A percentile compares a stretch with the other conserved stretches of the same genome.
These are phyloP conservation scores for Boletellus sp. DNA, from an alignment of 768 basidiomycete genomes.

Conservation along the genomic window DNA sequence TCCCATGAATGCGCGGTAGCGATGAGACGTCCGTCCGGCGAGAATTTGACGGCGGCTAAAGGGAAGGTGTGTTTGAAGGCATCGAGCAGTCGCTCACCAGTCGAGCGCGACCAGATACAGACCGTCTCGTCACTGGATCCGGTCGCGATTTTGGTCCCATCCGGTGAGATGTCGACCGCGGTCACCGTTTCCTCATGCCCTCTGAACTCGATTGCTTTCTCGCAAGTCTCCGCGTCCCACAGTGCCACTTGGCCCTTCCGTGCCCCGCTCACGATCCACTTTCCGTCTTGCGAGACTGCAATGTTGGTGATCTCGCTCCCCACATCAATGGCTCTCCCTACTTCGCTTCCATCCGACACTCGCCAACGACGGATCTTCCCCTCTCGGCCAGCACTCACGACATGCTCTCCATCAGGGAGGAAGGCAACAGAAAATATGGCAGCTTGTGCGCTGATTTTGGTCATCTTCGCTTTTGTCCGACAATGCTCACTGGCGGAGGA, in stretches of 20 bases:
- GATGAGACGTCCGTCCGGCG: conserved; percentile 6
- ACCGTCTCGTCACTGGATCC: not conserved
- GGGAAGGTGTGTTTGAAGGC: not conserved
- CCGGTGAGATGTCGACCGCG: conserved; percentile 9
- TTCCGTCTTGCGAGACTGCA: not conserved
- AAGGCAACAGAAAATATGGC: too few species aligned
- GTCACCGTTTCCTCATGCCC: not conserved
- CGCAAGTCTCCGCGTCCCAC: not conserved
- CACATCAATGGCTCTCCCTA: too few species aligned
- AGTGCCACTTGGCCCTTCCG: not conserved
- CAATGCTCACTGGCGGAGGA: too few species aligned
- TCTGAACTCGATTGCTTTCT: not conserved
- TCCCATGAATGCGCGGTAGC: not conserved
- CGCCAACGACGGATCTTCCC: too few species aligned
- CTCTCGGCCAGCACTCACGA: too few species aligned
- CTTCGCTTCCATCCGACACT: not conserved
- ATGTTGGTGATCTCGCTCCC: too few species aligned
- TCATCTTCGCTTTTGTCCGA: too few species aligned
- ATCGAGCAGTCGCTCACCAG: conserved; percentile 3
- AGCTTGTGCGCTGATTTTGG: too few species aligned
- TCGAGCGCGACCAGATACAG: not conserved
- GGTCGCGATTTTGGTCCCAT: conserved; percentile 5
- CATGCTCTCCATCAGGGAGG: too few species aligned
- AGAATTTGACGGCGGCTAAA: conserved; percentile 5
- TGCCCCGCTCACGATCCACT: not conserved